A percentile compares a stretch with the other conserved stretches of the same genome.
phyloP scores from a whole-genome alignment of 2,329 filamentous ascomycete genomes.

The Diaporthe capsici region DNA sequence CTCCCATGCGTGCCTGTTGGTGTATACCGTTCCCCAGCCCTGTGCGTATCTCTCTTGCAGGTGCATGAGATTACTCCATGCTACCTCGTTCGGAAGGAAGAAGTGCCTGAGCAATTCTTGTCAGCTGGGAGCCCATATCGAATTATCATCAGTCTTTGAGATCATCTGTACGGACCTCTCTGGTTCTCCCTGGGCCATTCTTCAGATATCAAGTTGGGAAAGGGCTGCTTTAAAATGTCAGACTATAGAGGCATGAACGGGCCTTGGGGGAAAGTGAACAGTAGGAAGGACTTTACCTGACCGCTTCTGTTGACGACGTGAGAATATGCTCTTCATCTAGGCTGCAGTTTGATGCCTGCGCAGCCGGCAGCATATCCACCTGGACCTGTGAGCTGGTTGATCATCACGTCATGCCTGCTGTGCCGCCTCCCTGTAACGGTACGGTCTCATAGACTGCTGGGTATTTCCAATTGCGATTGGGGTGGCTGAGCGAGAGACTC shows the following conservation, averaged over 20 bases:
- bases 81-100: not conserved
- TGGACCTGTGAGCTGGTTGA: too few species aligned
- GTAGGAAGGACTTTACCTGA: not conserved
- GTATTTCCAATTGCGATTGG: too few species aligned
- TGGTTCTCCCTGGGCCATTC: not conserved
- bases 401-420: too few species aligned
- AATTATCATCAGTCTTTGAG: not conserved
- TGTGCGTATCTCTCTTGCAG: not conserved
- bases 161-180: not conserved
- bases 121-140: not conserved
- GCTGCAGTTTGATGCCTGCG: conserved; percentile 1
- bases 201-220: not conserved
- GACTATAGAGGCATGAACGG: not conserved
- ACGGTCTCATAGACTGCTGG: too few species aligned
- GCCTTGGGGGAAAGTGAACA: not conserved
- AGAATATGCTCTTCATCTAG: not conserved
- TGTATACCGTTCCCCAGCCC: not conserved
- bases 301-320: not conserved
- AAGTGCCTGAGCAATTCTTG: not conserved
- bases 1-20: conserved; percentile 3
- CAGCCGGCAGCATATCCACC: not conserved
- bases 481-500: not conserved
- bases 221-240: not conserved
- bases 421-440: too few species aligned
- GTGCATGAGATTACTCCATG: not conserved